phyloP scores from a whole-genome alignment of 129 eudicot species.

The Flaveria trinervia region DNA sequence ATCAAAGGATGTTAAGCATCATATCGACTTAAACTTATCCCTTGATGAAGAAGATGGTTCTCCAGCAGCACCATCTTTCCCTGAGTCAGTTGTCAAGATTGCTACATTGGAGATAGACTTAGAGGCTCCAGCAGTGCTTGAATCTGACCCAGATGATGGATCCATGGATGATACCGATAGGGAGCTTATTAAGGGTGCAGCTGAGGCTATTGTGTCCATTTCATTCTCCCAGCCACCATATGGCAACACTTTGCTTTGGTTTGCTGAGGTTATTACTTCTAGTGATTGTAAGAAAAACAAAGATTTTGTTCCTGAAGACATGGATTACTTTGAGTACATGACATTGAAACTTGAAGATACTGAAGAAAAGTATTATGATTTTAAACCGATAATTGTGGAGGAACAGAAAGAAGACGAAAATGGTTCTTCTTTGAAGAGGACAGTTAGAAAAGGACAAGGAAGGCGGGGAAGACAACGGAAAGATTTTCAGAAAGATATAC shows the following conservation, averaged over 20 bases:
- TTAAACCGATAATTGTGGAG: conserved; percentile 34
- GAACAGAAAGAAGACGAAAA: conserved; percentile 31
- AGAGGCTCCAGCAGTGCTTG: conserved; percentile 59
- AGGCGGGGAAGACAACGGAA: conserved; percentile 56
- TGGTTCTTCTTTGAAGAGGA: conserved; percentile 30
- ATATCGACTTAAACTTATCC: conserved; percentile 70
- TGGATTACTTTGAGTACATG: conserved; percentile 87
- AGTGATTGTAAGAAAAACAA: conserved; percentile 20
- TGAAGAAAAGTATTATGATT: conserved; percentile 34
- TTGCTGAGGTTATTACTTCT: conserved; percentile 60
- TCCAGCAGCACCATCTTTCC: conserved; percentile 46
- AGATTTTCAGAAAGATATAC: conserved; percentile 71
- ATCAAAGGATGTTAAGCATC: conserved; percentile 37
- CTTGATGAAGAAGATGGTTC: conserved; percentile 56
- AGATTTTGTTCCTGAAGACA: conserved; percentile 48
- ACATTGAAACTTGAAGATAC: conserved; percentile 60
- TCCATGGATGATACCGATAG: conserved; percentile 26
- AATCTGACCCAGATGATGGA: conserved; percentile 39
- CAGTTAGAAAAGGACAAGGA: conserved; percentile 53
- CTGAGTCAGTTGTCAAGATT: conserved; percentile 52
- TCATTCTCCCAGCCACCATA: conserved; percentile 36
- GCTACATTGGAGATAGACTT: conserved; percentile 60
- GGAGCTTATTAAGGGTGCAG: conserved; percentile 55
- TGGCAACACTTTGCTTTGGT: conserved; percentile 49
- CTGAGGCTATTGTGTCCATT: conserved; percentile 63